Evolutionary conservation across 768 basidiomycete species (phyloP).

Genomic region (Amanita pseudoporphyria): DNA sequence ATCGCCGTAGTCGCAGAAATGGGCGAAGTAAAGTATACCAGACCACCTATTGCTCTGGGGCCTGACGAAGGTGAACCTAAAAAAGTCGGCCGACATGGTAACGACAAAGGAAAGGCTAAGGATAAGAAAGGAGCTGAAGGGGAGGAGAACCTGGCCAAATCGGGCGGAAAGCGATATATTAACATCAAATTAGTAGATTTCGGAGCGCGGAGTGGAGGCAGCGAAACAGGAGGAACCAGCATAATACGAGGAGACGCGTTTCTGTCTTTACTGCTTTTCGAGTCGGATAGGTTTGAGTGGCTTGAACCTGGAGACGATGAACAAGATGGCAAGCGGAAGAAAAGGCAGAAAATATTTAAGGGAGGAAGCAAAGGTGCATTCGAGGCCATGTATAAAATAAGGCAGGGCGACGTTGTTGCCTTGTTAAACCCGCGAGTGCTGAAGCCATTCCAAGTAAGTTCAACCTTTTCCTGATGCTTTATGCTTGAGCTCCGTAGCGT

Average conservation of each 20-base stretch:
- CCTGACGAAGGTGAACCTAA: conserved; percentile 33
- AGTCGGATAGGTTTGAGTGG: conserved; percentile 63
- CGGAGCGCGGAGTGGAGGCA: conserved; percentile 48
- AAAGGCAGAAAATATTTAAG: conserved; percentile 56
- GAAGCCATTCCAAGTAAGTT: conserved; percentile 72
- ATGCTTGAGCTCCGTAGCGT: conserved; percentile 21
- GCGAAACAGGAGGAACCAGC: conserved; percentile 44
- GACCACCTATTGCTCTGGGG: conserved; percentile 49
- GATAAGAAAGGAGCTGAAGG: conserved; percentile 21
- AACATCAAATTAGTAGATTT: conserved; percentile 81
- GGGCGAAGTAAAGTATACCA: conserved; percentile 65
- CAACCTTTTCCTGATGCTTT: not conserved
- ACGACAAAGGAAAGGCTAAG: conserved; percentile 25
- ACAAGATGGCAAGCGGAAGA: conserved; percentile 43
- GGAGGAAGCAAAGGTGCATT: conserved; percentile 93
- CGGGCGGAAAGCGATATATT: conserved; percentile 74
- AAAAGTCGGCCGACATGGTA: conserved; percentile 17
- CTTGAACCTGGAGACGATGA: conserved; percentile 12
- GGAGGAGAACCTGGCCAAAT: conserved; percentile 25
- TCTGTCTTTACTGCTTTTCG: conserved; percentile 78
- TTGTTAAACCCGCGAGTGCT: conserved; percentile 82
- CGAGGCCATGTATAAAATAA: conserved; percentile 76
- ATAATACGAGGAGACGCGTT: conserved; percentile 75
- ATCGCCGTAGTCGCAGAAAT: conserved; percentile 94
- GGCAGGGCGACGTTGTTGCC: conserved; percentile 85